A percentile compares a stretch with the other conserved stretches of the same genome.
phyloP scores from a whole-genome alignment of 78 protist genomes.

The Speleostelium caveatum region DNA sequence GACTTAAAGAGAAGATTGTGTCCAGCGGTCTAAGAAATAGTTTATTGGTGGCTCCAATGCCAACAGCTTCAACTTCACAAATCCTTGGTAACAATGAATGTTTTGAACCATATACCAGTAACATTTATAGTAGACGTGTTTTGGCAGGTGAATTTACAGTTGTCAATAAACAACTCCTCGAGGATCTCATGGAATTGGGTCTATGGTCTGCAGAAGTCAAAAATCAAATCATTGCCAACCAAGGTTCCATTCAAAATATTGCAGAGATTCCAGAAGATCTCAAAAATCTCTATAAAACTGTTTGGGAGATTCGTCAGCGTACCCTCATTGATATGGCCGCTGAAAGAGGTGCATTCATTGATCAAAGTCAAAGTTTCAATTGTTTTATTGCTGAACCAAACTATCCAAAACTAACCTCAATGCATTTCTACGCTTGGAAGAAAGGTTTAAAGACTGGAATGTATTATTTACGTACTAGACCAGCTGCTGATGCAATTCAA shows the following conservation, averaged over 20 bases:
- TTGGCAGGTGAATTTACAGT: constrained; percentile 98
- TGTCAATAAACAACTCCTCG: constrained; percentile 95
- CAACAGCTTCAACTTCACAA: constrained; percentile 99
- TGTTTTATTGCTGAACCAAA: constrained; percentile 95
- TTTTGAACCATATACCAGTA: constrained; percentile 98
- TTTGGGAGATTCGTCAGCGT: constrained; percentile 98
- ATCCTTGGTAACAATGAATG: constrained; percentile 99
- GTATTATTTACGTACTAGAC: constrained; percentile 98
- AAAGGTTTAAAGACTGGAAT: constrained; percentile 99
- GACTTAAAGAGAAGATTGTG: constrained; percentile 46
- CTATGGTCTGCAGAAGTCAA: constrained; percentile 93
- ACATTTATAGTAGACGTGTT: constrained; percentile 97
- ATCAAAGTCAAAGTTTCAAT: constrained; percentile 95
- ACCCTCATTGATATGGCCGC: constrained; percentile 98
- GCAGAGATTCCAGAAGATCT: constrained; percentile 93
- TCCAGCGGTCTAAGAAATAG: constrained; percentile 95
- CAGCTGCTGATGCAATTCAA: constrained; percentile 98
- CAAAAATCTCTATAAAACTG: constrained; percentile 95
- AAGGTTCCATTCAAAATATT: constrained; percentile 95
- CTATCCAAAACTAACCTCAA: constrained; percentile 92
- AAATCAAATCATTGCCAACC: constrained; percentile 91
- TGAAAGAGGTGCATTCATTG: constrained; percentile 98
- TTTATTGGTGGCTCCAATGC: constrained; percentile 99
- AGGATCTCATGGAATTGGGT: constrained; percentile 92
- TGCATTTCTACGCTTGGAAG: constrained; percentile 99